Conservation (phyloP, 768 basidiomycete genomes). For the Suillus alpinus region DNA sequence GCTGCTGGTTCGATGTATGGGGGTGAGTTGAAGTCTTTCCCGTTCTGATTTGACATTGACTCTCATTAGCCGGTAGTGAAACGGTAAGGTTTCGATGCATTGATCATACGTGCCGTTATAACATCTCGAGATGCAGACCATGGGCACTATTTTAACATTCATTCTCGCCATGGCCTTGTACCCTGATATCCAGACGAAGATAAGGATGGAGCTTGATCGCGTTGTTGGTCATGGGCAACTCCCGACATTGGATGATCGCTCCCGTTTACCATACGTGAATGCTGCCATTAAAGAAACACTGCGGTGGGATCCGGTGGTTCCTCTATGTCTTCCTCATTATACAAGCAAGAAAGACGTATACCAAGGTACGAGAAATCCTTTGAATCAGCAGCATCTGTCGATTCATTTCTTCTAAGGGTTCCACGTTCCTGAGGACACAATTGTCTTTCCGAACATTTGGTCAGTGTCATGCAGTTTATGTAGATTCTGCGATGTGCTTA, state of each 20-base stretch:
- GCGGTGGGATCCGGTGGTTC: slow-evolving; percentile 32
- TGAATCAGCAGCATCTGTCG: background rate
- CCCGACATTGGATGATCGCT: slow-evolving; percentile 24
- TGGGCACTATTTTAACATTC: slow-evolving; percentile 1
- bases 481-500: background rate
- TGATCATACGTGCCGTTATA: background rate
- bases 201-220: slow-evolving; percentile 31
- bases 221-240: slow-evolving; percentile 31
- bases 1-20: slow-evolving; percentile 10
- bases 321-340: slow-evolving; percentile 15
- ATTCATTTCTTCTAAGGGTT: slow-evolving; percentile 21
- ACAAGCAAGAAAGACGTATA: slow-evolving; percentile 11
- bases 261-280: slow-evolving; percentile 47
- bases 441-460: slow-evolving; percentile 41
- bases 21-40: background rate
- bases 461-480: slow-evolving; percentile 8
- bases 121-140: slow-evolving; percentile 1
- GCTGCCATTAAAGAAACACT: slow-evolving; percentile 41
- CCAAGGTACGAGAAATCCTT: slow-evolving; percentile 2
- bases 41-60: background rate
- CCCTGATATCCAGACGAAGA: background rate
- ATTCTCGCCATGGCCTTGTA: slow-evolving; percentile 7
- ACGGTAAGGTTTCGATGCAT: background rate
- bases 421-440: slow-evolving; percentile 38
- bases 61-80: slow-evolving; percentile 1